Base-by-base conservation (phyloP, 352 stramenopile genomes). In the Elongisporangium undulatum region DNA sequence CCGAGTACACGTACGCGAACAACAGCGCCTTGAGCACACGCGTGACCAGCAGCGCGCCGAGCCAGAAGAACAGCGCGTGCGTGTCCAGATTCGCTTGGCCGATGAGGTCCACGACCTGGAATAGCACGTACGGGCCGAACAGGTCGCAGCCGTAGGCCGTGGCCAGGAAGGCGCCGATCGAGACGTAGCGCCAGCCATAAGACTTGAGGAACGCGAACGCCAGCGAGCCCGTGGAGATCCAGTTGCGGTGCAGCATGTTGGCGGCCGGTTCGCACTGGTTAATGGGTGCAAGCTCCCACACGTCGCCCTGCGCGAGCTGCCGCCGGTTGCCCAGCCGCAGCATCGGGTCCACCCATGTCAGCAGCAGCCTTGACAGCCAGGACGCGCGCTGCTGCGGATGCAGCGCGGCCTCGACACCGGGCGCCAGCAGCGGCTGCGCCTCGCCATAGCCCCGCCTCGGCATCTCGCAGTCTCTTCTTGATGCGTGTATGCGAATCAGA, bases 1-100 rank as follows among this genome's bases (percentile, higher is more conserved):
- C 80, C 1, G 68, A 52, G 53, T 81, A 79, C 20, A 84, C 82
- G 66, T 85, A 87, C 10, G 71, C 66, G 22, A 84, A 84, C 21
- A 91, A 64, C 26, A 92, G 66, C 38, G 79, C 79, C 56, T 87
- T 82, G 53, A 90, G 55, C 26, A 90, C 68, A 8, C 77, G 72
- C 54, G 85, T 83, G 53, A 72, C 56, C n/a, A 94, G 66, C 22
- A 94, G 72, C 57, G 69, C 23, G 0, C 51, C 73, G 22, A 94
- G 69, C 85, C 85, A 94, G 56, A 84, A 78, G 51, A 72, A 52
- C 20, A 93, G 58, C 45, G 55, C 51, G 21, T 70, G 20, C 51
- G 64, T 52, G 50, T 71, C 61, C 19, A 71, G 26, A 57, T 72
- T 53, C 4, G 54, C 59, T n/a, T 71, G 55, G 12, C 74, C 71